A percentile compares a stretch with the other conserved stretches of the same genome.
Evolutionary conservation across 2,329 filamentous ascomycete species (phyloP).

Genomic region (Epichloe gansuensis): DNA sequence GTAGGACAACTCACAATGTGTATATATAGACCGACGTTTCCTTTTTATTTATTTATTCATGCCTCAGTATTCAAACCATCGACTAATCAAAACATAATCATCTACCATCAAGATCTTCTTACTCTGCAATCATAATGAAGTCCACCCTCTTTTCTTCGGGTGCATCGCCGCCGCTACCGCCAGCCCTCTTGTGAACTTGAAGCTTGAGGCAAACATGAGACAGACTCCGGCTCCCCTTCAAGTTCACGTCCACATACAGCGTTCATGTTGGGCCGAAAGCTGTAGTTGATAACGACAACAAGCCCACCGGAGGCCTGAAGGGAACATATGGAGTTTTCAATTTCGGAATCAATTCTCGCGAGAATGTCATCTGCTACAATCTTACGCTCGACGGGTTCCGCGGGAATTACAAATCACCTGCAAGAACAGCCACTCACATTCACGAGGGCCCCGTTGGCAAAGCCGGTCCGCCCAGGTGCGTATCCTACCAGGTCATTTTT

Average conservation of each 20-base stretch:
- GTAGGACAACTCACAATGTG: no score
- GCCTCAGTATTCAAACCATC: neutral
- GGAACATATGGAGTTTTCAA: conserved; percentile 37
- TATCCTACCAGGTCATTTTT: neutral
- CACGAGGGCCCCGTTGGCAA: conserved; percentile 34
- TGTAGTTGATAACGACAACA: neutral
- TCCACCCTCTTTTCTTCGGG: neutral
- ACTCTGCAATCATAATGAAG: neutral
- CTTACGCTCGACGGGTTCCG: conserved; percentile 37
- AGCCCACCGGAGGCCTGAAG: conserved; percentile 25
- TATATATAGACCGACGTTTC: no score
- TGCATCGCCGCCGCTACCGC: neutral
- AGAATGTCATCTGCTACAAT: conserved; percentile 34
- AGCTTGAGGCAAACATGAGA: neutral
- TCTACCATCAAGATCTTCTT: no score
- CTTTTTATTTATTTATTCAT: no score
- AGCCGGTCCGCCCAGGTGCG: conserved; percentile 35
- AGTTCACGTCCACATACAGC: conserved; percentile 1
- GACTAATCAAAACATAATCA: no score
- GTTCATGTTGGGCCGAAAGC: neutral
- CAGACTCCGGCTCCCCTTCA: neutral
- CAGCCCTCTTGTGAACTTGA: neutral
- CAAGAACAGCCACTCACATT: conserved; percentile 42
- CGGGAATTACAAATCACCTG: conserved; percentile 37
- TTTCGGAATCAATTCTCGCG: conserved; percentile 37